Evolutionary conservation across 768 basidiomycete genomes (phyloP), one percentile per base, ranked within the genome.

Genomic region (Hebeloma cylindrosporum): DNA sequence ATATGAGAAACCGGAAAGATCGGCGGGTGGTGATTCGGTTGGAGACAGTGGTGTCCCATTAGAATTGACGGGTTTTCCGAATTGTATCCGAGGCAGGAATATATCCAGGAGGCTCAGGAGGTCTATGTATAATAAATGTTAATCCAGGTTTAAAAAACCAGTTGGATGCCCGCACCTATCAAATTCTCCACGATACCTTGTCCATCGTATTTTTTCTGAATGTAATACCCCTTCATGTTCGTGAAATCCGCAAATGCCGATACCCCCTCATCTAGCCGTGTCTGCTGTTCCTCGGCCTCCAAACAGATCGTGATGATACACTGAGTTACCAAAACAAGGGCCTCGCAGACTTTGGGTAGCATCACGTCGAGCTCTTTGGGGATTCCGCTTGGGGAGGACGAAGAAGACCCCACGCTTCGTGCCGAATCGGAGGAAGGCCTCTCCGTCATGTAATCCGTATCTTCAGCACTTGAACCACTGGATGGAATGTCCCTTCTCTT

Each of bases 11-110:
- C 85, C 82, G n/a, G 74, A 69, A 32, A 70, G 58, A 42, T 76
- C 78, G 53, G 52, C 45, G 33, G 56, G 39, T 23, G 61, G 53
- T 43, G 62, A 59, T 40, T 62, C 56, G 53, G 56, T 48, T 18
- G 61, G 51, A 40, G 61, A 59, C 33, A 56, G 48, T 17, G 62
- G 51, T 33, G 59, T 49, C 40, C 57, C 61, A 34, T 60, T 53
- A 34, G 54, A 56, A 16, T 53, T 52, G 14, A 85, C 72, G 2
- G 79, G 73, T 62, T 80, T 84, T 32, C 85, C 83, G 58, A 93
- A 87, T 52, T 88, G 83, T 48, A 93, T 84, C 10, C 90, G 80
- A 6, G 93, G 93, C 18, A 93, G 73, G 59, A 95, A 88, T n/a
- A 66, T 47, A 58, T 94, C 86, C 13, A 94, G 70, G n/a, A 83